Evolutionary conservation across 306 rosid species (phyloP), one percentile per base, ranked within the genome.

Genomic region (Hippophae rhamnoides): DNA sequence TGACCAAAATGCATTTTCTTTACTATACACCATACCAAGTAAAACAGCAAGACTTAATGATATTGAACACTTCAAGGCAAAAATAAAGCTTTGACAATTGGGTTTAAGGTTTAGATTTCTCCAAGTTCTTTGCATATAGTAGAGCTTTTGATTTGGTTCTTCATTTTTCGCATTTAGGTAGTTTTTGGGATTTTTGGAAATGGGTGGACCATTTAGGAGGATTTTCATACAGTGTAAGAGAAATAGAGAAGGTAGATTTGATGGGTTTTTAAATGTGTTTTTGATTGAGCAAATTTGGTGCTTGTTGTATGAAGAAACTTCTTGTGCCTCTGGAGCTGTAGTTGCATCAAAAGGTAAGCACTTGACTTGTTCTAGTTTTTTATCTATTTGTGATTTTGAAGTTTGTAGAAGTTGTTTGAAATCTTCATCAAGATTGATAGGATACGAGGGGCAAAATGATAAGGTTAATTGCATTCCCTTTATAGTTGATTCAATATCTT

Each of bases 21-120:
- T 81, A 62, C 64, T 72, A 25, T 90, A 90, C 7, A 49, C 44
- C 71, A 85, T 64, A 57, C 96, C 96, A 4, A 87, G 61, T 5
- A 81, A 73, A 77, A 85, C 82, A 43, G 95, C 87, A 6, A 90
- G 68, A 25, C 86, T 87, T 54, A 87, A 64, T 53, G 95, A 64
- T 51, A 90, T 59, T 2, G 89, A 90, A 69, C 87, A 83, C 77
- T 85, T 87, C 14, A 76, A 49, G 38, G 96, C 92, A 78, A 87
- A 90, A 47, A 26, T 43, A 58, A 85, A 66, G 71, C 71, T 71
- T 58, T 54, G 47, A 7, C 11, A 47, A 52, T 74, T 73, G 12
- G 88, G 89, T 46, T 56, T 63, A 27, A 73, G 69, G 61, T 68
- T 60, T 27, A 75, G 63, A 69, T 69, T 54, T 50, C 65, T 64